Conservation (phyloP, 2,329 filamentous ascomycete species). For the Pestalotiopsis sp. region DNA sequence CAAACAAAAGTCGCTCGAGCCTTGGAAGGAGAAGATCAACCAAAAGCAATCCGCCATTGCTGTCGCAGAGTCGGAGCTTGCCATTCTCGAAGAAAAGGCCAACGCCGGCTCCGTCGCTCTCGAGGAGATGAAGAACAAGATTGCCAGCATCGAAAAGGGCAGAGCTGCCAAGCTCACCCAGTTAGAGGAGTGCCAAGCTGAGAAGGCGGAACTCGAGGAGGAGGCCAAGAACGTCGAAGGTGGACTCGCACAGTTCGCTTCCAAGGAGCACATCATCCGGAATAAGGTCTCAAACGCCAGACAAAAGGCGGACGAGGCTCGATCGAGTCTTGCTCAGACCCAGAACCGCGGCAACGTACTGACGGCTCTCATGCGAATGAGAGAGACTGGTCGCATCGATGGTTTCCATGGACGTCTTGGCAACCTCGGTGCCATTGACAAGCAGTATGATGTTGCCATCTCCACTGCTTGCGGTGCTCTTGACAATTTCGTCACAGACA, state of each 20-base stretch:
- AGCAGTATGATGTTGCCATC: constrained; percentile 95
- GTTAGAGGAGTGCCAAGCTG: constrained; percentile 73
- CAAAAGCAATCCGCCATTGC: constrained; percentile 93
- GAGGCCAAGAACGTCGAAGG: constrained; percentile 73
- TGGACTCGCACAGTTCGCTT: constrained; percentile 71
- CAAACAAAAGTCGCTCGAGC: constrained; percentile 93
- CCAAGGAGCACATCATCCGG: constrained; percentile 81
- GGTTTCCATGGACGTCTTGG: constrained; percentile 95
- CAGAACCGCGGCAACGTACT: constrained; percentile 94
- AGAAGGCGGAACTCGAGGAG: constrained; percentile 73
- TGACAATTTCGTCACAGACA: constrained; percentile 96
- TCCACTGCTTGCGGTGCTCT: constrained; percentile 91
- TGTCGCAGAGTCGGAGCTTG: constrained; percentile 91
- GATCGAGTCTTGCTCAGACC: constrained; percentile 84
- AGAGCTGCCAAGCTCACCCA: constrained; percentile 72
- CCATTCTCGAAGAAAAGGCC: constrained; percentile 86
- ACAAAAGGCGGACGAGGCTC: constrained; percentile 94
- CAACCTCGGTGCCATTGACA: constrained; percentile 90
- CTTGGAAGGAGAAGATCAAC: constrained; percentile 96
- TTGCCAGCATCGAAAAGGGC: constrained; percentile 71
- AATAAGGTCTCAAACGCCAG: constrained; percentile 85
- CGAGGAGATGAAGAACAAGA: constrained; percentile 80
- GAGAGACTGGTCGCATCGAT: constrained; percentile 94
- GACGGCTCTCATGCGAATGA: constrained; percentile 88
- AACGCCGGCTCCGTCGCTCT: constrained; percentile 85